A percentile compares a stretch with the other conserved stretches of the same genome.
phyloP scores from a whole-genome alignment of 192 early-diverging fungal species.

The Pilobolus umbonatus region DNA sequence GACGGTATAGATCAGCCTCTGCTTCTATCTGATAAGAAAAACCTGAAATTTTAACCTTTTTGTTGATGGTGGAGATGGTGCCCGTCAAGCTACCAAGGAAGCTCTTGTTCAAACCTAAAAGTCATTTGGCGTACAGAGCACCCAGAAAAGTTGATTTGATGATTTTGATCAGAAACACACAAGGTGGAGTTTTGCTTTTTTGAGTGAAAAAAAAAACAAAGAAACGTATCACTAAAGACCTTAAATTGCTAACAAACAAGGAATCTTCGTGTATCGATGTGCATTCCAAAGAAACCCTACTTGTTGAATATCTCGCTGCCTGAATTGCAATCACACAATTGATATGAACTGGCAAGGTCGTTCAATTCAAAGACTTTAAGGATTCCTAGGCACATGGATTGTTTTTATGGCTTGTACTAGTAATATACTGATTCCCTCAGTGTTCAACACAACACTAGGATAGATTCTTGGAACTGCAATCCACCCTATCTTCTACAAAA shows the following conservation, averaged over 20 bases:
- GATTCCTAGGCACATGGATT: constrained; percentile 8
- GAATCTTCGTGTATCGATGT: constrained; percentile 13
- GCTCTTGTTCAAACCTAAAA: constrained; percentile 2
- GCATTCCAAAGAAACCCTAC: constrained; percentile 8
- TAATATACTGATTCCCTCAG: constrained; percentile 9
- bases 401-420: constrained; percentile 1
- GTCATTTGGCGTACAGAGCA: neutral
- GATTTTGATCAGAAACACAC: constrained; percentile 13
- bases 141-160: constrained; percentile 11
- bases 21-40: constrained; percentile 2
- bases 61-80: neutral
- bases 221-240: constrained; percentile 12
- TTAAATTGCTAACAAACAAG: constrained; percentile 7
- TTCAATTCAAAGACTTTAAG: constrained; percentile 6
- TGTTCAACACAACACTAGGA: constrained; percentile 9
- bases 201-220: constrained; percentile 18
- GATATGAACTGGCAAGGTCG: constrained; percentile 11
- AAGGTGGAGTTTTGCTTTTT: constrained; percentile 10
- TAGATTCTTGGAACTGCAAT: neutral
- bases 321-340: constrained; percentile 5
- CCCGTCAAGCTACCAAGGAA: constrained; percentile 5
- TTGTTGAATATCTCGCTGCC: constrained; percentile 7
- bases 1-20: neutral
- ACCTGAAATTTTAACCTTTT: constrained; percentile 2
- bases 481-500: neutral